These are phyloP conservation scores for Diaporthe nobilis DNA, from an alignment of 2,329 filamentous ascomycete genomes.

Conservation along the genomic window DNA sequence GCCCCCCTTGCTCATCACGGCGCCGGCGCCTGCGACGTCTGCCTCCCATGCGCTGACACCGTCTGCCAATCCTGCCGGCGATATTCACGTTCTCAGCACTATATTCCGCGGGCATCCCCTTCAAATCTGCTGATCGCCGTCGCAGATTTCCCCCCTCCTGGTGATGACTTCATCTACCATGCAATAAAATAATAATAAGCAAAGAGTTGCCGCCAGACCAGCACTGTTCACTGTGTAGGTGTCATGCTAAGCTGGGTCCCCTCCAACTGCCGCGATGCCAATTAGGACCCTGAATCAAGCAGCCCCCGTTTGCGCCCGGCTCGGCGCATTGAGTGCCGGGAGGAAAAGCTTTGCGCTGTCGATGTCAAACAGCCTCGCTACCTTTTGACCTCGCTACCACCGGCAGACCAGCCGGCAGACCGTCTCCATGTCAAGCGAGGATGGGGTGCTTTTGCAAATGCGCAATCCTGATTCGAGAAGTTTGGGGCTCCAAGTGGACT, in stretches of 20 bases:
- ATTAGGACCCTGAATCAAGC: conserved; percentile 14
- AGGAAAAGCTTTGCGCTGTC: neutral
- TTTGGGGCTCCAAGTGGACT: neutral
- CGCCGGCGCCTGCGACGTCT: neutral
- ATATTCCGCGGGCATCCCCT: neutral
- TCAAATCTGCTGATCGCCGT: conserved; percentile 14
- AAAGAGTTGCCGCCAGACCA: neutral
- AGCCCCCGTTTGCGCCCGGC: neutral
- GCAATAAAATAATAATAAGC: neutral
- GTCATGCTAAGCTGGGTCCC: conserved; percentile 9
- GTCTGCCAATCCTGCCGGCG: neutral
- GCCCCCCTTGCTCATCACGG: neutral
- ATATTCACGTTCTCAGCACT: neutral
- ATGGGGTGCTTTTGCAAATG: neutral
- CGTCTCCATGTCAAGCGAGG: neutral
- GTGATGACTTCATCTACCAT: conserved; percentile 12
- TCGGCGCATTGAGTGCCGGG: conserved; percentile 17
- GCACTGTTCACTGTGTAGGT: neutral
- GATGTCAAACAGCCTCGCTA: neutral
- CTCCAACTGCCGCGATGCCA: neutral
- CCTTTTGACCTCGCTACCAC: no score
- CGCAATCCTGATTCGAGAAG: conserved; percentile 12
- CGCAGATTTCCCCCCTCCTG: neutral
- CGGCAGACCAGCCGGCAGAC: neutral
- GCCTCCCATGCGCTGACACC: neutral